Base-by-base conservation (phyloP, 1,139 yeast genomes). In the Candida buenavistaensis region DNA sequence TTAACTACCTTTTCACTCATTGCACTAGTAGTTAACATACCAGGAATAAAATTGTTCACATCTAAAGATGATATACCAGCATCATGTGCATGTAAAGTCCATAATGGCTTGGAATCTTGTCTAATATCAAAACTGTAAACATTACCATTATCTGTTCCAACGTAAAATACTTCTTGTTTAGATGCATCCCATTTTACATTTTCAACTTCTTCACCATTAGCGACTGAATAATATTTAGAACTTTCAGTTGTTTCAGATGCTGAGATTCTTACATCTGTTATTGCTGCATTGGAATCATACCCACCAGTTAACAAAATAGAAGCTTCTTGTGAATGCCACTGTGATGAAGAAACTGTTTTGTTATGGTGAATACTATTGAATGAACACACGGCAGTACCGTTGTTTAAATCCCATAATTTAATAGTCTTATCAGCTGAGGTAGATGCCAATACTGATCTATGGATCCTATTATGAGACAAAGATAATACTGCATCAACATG, bases 31-130 rank as follows among this genome's bases (percentile, higher is more conserved):
- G 81, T 79, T 57, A 92, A 62, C 72, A 86, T 68, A 12, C 95
- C 95, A 17, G 83, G 82, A 32, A 88, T 61, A 54, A 70, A 75
- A 22, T 60, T 56, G 59, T 87, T 89, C 30, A 82, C 74, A 49
- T 82, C 84, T 50, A 94, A 74, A 3, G 94, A 74, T 8, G 97
- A 83, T 41, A 92, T 83, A 40, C 95, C 97, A 4, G 95, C 79
- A 62, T 92, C 97, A 58, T 92, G 98, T 2, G 98, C 98, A 63
- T 94, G 96, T 51, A 92, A 72, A 5, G 95, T 87, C 99, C 99
- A 92, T 25, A 92, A 54, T 16, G 96, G 89, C 47, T 75, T 78
- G 35, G 75, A 70, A 29, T 70, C 72, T 33, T 70, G 76, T 57
- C 96, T 79, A 30, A 87, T 82, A 61, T 92, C 98, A 52, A 85